These are phyloP conservation scores for Angomonas deanei DNA, from an alignment of 208 protist species.

Conservation along the genomic window DNA sequence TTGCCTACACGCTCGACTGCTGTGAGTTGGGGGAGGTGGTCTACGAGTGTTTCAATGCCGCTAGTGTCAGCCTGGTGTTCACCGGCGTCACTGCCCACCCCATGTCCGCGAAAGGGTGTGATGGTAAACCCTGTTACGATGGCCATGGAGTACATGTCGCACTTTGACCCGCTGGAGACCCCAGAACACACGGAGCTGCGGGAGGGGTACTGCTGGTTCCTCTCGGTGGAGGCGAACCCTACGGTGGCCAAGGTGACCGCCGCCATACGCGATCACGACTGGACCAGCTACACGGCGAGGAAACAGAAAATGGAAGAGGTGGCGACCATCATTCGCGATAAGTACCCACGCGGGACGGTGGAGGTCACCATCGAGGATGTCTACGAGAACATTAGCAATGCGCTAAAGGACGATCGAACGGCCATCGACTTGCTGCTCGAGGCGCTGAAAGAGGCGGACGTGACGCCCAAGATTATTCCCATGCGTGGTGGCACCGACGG, in stretches of 20 bases:
- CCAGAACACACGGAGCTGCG: slow-evolving; percentile 73
- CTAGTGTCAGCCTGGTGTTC: slow-evolving; percentile 44
- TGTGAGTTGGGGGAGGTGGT: slow-evolving; percentile 82
- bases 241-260: slow-evolving; percentile 38
- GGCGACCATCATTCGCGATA: slow-evolving; percentile 33
- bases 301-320: slow-evolving; percentile 46
- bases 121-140: slow-evolving; percentile 84
- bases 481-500: slow-evolving; percentile 86
- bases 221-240: slow-evolving; percentile 48
- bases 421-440: slow-evolving; percentile 71
- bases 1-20: slow-evolving; percentile 84
- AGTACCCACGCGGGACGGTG: slow-evolving; percentile 65
- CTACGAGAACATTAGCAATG: slow-evolving; percentile 77
- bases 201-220: slow-evolving; percentile 82
- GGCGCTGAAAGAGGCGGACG: slow-evolving; percentile 39
- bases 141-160: slow-evolving; percentile 69
- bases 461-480: slow-evolving; percentile 66
- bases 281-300: slow-evolving; percentile 33
- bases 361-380: slow-evolving; percentile 51
- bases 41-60: slow-evolving; percentile 84
- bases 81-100: slow-evolving; percentile 76
- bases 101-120: slow-evolving; percentile 83
- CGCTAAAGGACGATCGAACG: slow-evolving; percentile 43
- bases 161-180: slow-evolving; percentile 63
- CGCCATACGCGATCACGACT: slow-evolving; percentile 75